Percentiles rank a stretch among this genome's conserved stretches.
These are phyloP conservation scores for Pseudogymnoascus verrucosus DNA, from an alignment of 2,329 filamentous ascomycete species.

Conservation along the genomic window DNA sequence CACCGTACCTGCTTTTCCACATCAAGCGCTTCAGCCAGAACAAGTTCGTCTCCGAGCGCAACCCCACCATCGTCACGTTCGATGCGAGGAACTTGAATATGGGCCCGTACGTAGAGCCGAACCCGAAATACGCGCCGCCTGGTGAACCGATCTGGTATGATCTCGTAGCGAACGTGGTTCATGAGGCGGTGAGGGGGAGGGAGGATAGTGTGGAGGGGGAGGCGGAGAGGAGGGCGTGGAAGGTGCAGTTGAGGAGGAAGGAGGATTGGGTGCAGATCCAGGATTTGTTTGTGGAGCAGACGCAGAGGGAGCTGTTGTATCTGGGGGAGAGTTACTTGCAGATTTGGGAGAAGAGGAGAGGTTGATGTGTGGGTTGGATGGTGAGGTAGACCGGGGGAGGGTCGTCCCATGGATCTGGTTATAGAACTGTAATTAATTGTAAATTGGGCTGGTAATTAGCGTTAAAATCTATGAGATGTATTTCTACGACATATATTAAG, in stretches of 20 bases:
- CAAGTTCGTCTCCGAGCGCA: conserved; percentile 92
- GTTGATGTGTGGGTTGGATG: conserved; percentile 12
- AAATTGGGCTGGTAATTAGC: neutral
- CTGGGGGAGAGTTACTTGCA: conserved; percentile 92
- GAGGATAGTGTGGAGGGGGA: conserved; percentile 83
- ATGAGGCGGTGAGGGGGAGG: conserved; percentile 67
- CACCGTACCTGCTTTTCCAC: conserved; percentile 86
- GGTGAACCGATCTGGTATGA: conserved; percentile 90
- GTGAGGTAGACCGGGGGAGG: conserved; percentile 8
- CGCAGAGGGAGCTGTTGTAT: conserved; percentile 82
- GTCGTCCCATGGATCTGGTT: neutral
- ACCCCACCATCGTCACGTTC: conserved; percentile 97
- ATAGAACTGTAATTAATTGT: neutral
- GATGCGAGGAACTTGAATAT: conserved; percentile 79
- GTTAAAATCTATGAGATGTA: conserved; percentile 7
- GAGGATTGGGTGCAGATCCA: conserved; percentile 91
- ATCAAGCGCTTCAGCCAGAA: conserved; percentile 96
- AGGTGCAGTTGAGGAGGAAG: conserved; percentile 73
- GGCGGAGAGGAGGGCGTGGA: conserved; percentile 86
- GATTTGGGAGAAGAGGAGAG: conserved; percentile 82
- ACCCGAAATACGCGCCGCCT: conserved; percentile 59
- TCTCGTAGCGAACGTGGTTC: conserved; percentile 88
- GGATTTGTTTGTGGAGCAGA: conserved; percentile 85
- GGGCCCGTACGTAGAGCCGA: conserved; percentile 84
- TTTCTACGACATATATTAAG: neutral